These are phyloP conservation scores for Globisporangium polare DNA, from an alignment of 352 stramenopile species.

Conservation along the genomic window DNA sequence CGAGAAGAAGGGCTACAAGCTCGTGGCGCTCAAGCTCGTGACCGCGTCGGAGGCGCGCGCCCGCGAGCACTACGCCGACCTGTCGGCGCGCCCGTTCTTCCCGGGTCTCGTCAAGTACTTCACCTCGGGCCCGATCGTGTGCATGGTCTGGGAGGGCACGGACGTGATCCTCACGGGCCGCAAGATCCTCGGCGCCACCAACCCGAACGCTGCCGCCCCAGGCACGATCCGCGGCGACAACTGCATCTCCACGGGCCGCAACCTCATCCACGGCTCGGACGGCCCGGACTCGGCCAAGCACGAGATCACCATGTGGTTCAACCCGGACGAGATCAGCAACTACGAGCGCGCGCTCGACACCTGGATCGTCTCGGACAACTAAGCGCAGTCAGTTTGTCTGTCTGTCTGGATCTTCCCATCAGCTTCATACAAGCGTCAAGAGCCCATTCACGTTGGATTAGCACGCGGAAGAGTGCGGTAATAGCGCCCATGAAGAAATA, in stretches of 20 bases:
- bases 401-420: not conserved
- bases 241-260: conserved; percentile 88
- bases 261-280: conserved; percentile 93
- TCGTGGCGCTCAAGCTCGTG: conserved; percentile 93
- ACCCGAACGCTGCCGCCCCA: conserved; percentile 91
- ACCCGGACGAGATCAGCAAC: conserved; percentile 88
- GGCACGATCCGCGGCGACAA: conserved; percentile 95
- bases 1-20: conserved; percentile 96
- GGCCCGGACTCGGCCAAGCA: conserved; percentile 89
- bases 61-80: conserved; percentile 92
- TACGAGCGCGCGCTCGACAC: conserved; percentile 84
- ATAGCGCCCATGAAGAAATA: no score
- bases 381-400: no score
- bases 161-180: conserved; percentile 93
- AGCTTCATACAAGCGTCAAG: not conserved
- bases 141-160: conserved; percentile 93
- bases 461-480: no score
- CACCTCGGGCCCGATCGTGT: conserved; percentile 92
- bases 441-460: not conserved
- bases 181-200: conserved; percentile 95
- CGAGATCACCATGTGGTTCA: conserved; percentile 95
- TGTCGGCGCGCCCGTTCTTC: conserved; percentile 92
- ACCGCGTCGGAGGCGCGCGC: conserved; percentile 89
- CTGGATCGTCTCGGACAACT: conserved; percentile 90
- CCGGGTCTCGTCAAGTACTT: conserved; percentile 90